These are phyloP conservation scores for Fusarium secorum DNA, from an alignment of 2,329 filamentous ascomycete species.

Conservation along the genomic window DNA sequence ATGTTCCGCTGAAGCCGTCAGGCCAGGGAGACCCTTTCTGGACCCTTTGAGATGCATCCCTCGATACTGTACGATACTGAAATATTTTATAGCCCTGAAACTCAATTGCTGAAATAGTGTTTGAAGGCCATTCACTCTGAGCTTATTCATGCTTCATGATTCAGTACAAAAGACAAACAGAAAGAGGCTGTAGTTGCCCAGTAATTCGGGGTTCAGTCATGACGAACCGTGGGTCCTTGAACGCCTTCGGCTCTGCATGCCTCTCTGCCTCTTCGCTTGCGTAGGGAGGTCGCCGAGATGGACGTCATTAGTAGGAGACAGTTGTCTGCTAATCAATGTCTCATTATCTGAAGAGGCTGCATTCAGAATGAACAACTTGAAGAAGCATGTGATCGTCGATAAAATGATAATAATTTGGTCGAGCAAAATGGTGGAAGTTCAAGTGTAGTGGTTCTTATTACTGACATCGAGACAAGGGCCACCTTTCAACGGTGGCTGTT, in stretches of 20 bases:
- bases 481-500: rapidly evolving
- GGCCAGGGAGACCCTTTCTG: neutral
- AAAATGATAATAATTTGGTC: neutral
- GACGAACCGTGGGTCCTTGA: neutral
- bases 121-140: neutral
- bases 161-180: neutral
- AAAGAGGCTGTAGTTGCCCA: neutral
- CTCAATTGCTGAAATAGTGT: neutral
- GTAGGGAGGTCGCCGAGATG: neutral
- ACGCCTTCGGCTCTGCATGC: neutral
- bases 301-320: neutral
- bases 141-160: neutral
- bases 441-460: neutral
- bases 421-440: neutral
- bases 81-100: too few species aligned
- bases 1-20: neutral
- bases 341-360: neutral
- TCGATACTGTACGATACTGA: neutral
- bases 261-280: neutral
- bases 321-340: neutral
- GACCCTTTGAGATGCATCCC: neutral
- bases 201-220: neutral
- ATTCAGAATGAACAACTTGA: neutral
- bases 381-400: neutral
- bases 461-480: neutral